Evolutionary conservation across 2,329 filamentous ascomycete species (phyloP).

Genomic region (Penicillium sp.): DNA sequence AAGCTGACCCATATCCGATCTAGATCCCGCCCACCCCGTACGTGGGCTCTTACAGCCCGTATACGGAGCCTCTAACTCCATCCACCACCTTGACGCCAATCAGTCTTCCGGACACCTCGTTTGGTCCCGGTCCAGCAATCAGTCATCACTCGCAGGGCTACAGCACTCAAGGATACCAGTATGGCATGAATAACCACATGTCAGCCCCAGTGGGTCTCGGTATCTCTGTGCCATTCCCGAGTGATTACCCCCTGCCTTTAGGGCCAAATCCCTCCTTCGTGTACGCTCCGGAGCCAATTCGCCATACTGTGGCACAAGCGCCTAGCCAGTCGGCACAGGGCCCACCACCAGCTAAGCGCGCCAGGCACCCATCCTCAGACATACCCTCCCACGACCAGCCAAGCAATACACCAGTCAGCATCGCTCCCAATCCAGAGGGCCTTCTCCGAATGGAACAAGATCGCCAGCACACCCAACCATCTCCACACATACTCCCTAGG

Average conservation of each 20-base stretch:
- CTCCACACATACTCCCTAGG: slow-evolving; percentile 26
- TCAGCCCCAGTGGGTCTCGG: slow-evolving; percentile 37
- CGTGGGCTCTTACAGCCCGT: slow-evolving; percentile 29
- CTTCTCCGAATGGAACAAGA: slow-evolving; percentile 40
- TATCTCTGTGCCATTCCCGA: slow-evolving; percentile 36
- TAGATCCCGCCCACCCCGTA: slow-evolving; percentile 20
- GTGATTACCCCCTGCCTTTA: slow-evolving; percentile 27
- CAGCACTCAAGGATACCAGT: slow-evolving; percentile 32
- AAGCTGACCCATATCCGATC: slow-evolving; percentile 10
- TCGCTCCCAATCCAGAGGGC: slow-evolving; percentile 41
- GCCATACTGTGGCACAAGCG: slow-evolving; percentile 22
- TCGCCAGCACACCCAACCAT: slow-evolving; percentile 28
- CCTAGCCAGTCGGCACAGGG: slow-evolving; percentile 23
- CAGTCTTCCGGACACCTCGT: slow-evolving; percentile 39
- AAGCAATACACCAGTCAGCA: slow-evolving; percentile 34
- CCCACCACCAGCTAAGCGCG: slow-evolving; percentile 25
- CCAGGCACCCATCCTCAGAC: slow-evolving; percentile 23
- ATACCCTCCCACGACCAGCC: slow-evolving; percentile 1
- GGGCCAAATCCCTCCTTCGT: slow-evolving; percentile 27
- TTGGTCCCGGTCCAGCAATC: slow-evolving; percentile 36
- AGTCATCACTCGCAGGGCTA: slow-evolving; percentile 35
- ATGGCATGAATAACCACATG: slow-evolving; percentile 30
- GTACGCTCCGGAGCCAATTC: slow-evolving; percentile 22
- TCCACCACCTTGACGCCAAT: slow-evolving; percentile 38
- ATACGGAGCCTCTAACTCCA: slow-evolving; percentile 31